Conservation (phyloP, 2,329 filamentous ascomycete species). For the Fusarium musae region DNA sequence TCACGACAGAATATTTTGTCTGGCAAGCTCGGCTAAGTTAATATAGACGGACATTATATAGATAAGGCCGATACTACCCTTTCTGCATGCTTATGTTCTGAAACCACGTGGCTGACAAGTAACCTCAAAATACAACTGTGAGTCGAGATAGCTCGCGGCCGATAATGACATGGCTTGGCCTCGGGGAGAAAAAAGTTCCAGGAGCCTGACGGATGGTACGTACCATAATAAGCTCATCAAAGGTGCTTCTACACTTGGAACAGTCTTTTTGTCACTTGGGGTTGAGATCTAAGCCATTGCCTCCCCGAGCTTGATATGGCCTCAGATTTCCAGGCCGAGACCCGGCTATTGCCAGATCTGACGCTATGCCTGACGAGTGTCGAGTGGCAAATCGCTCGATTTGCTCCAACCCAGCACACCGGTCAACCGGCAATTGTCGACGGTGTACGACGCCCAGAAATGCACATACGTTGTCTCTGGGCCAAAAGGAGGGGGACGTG, state of each 20-base stretch:
- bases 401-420: not conserved
- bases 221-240: not conserved
- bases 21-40: not conserved
- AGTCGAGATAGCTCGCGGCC: not conserved
- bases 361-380: not conserved
- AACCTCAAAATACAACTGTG: not conserved
- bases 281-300: not conserved
- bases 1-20: not conserved
- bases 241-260: accelerated
- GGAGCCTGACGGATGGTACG: not conserved
- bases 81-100: not conserved
- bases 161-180: not conserved
- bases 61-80: not conserved
- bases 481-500: not conserved
- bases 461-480: not conserved
- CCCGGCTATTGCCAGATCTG: not conserved
- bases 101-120: not conserved
- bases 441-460: not conserved
- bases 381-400: not conserved
- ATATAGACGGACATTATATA: not conserved
- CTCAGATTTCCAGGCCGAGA: not conserved
- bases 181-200: not conserved
- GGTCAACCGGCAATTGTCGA: not conserved
- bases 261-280: not conserved
- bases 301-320: not conserved